phyloP scores from a whole-genome alignment of 2,329 filamentous ascomycete species.

The Cryoendolithus antarcticus region DNA sequence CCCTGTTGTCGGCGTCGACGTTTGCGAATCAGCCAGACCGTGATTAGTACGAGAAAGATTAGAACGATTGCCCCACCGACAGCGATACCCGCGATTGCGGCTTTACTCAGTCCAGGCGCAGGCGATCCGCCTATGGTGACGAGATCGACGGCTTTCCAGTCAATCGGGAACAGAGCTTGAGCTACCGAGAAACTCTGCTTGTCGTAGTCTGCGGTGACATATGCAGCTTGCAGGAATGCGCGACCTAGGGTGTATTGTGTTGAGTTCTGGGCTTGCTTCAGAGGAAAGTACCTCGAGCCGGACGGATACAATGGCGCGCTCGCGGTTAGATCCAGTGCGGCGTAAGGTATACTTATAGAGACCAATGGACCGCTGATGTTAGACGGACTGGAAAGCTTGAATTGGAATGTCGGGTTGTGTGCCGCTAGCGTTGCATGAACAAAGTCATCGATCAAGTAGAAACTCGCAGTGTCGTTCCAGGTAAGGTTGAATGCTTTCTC shows the following conservation, averaged over 20 bases:
- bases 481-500: slow-evolving; percentile 28
- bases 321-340: slow-evolving; percentile 19
- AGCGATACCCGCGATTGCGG: too few relatives aligned
- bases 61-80: too few relatives aligned
- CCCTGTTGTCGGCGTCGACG: too few relatives aligned
- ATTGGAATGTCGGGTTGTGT: slow-evolving; percentile 26
- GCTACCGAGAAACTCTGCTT: slow-evolving; percentile 13
- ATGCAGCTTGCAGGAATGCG: slow-evolving; percentile 19
- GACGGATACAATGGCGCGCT: slow-evolving; percentile 8
- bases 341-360: slow-evolving; percentile 18
- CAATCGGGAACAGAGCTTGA: slow-evolving; percentile 14
- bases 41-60: too few relatives aligned
- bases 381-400: slow-evolving; percentile 14
- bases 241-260: slow-evolving; percentile 17
- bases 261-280: slow-evolving; percentile 14
- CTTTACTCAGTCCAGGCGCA: too few relatives aligned
- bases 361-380: slow-evolving; percentile 4
- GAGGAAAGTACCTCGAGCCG: slow-evolving; percentile 14
- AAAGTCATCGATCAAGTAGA: slow-evolving; percentile 29
- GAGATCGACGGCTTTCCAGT: slow-evolving; percentile 1
- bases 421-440: slow-evolving; percentile 21
- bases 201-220: slow-evolving; percentile 17
- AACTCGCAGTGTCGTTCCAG: slow-evolving; percentile 24
- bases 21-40: too few relatives aligned
- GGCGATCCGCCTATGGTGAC: too few relatives aligned